A percentile compares a stretch with the other conserved stretches of the same genome.
These are phyloP conservation scores for Hypocrella siamensis DNA, from an alignment of 2,329 filamentous ascomycete genomes.

Conservation along the genomic window DNA sequence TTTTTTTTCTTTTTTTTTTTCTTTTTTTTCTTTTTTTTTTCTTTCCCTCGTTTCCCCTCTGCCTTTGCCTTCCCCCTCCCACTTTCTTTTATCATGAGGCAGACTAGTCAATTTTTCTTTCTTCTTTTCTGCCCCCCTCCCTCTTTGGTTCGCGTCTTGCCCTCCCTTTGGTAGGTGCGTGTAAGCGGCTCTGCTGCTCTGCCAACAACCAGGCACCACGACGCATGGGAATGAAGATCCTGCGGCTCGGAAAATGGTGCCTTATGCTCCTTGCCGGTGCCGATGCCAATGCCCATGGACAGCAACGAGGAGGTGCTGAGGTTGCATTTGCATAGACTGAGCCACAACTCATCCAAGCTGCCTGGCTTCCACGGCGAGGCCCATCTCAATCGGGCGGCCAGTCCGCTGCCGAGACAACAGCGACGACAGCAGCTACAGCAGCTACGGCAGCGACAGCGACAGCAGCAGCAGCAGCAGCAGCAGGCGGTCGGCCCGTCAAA, in stretches of 20 bases:
- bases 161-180: no score
- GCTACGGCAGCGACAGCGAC: background rate
- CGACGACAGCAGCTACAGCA: background rate
- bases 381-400: slow-evolving; percentile 11
- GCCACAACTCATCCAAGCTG: slow-evolving; percentile 38
- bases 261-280: background rate
- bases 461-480: background rate
- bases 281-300: background rate
- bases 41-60: background rate
- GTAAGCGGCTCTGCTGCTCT: no score
- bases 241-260: no score
- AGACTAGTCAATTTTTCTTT: background rate
- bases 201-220: no score
- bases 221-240: no score
- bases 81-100: background rate
- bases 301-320: no score
- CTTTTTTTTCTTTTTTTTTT: slow-evolving; percentile 1
- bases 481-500: slow-evolving; percentile 2
- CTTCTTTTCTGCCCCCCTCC: background rate
- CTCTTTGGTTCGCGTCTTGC: no score
- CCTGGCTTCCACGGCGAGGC: slow-evolving; percentile 39
- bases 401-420: background rate
- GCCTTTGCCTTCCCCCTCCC: background rate
- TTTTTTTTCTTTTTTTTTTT: background rate
- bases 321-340: slow-evolving; percentile 33